Evolutionary conservation across 805 yeast species (phyloP).

Genomic region (Candida pini): DNA sequence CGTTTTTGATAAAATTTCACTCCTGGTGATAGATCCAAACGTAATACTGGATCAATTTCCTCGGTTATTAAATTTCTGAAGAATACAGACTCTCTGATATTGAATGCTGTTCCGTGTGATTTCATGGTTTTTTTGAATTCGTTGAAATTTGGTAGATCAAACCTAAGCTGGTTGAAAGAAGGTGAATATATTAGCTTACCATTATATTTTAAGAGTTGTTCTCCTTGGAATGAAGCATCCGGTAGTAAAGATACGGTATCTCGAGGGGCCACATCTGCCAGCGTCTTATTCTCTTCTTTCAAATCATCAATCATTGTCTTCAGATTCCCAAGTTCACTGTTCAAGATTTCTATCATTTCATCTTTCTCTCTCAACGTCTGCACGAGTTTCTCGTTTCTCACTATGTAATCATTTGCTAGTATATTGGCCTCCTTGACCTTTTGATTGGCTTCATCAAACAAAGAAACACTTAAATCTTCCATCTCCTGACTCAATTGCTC

Average conservation of each 20-base stretch:
- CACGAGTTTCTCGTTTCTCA: slow-evolving; percentile 50
- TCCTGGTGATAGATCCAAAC: slow-evolving; percentile 59
- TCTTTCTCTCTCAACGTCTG: slow-evolving; percentile 65
- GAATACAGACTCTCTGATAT: slow-evolving; percentile 48
- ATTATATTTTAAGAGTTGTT: slow-evolving; percentile 18
- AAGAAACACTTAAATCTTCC: slow-evolving; percentile 70
- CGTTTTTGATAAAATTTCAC: slow-evolving; percentile 54
- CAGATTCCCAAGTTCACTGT: slow-evolving; percentile 61
- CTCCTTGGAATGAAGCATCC: slow-evolving; percentile 14
- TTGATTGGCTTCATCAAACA: slow-evolving; percentile 78
- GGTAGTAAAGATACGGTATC: too few relatives aligned
- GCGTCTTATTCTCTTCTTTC: slow-evolving; percentile 35
- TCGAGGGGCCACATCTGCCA: slow-evolving; percentile 5
- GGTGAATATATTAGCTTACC: slow-evolving; percentile 24
- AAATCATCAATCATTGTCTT: slow-evolving; percentile 54
- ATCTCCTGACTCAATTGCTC: slow-evolving; percentile 63
- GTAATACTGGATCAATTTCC: slow-evolving; percentile 73
- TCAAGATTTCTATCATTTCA: slow-evolving; percentile 54
- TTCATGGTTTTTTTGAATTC: slow-evolving; percentile 40
- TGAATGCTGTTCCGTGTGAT: slow-evolving; percentile 5
- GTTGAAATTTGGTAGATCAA: slow-evolving; percentile 38
- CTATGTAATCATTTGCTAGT: slow-evolving; percentile 53
- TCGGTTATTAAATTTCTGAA: slow-evolving; percentile 62
- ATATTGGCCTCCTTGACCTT: slow-evolving; percentile 79
- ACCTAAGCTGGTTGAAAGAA: slow-evolving; percentile 30